Base-by-base conservation (phyloP, 306 rosid species). In the Adenanthera pavonina region DNA sequence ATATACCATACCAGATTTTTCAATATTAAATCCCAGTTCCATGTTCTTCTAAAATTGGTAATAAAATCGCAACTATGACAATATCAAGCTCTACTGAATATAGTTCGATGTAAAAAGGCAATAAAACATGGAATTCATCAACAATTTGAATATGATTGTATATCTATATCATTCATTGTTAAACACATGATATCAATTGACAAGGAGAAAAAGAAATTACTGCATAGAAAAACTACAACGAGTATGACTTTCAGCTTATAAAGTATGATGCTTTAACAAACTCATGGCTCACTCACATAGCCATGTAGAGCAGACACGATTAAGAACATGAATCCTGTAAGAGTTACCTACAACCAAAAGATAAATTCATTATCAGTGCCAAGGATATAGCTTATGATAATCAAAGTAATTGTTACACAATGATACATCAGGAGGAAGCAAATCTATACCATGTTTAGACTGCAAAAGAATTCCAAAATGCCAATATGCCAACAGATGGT, bases 371-470 rank as follows among this genome's bases (percentile, higher is more conserved):
- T 7, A 59, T 86, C 75, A 78, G 79, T 13, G 10, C 69, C 74
- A 57, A 78, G 57, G 80, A 70, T 71, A 69, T 15, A 74, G 35
- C 54, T 67, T 70, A 68, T 65, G 59, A 60, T 48, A 71, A 64
- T 71, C 59, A 84, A 35, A 70, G 80, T 53, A 69, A 51, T 62
- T 57, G 34, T 54, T 77, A 69, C 10, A 51, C 79, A 67, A 48
- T 68, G 53, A 80, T 16, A 57, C 75, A 66, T 71, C 33, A 41
- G 57, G 61, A 76, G 74, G 81, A 57, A 68, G 80, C 7, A 82
- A 84, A 78, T 17, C 47, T n/a, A 70, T 88, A 96, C 99, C 99
- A 91, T 87, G 87, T 96, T 96, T 48, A 98, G 99, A 74, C 98
- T 93, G 94, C 77, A 82, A 84, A 80, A 40, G 66, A 78, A 48